Percentiles rank a stretch among this genome's conserved stretches.
phyloP scores from a whole-genome alignment of 2,329 filamentous ascomycete genomes.

The Drechslerella coelobrocha region DNA sequence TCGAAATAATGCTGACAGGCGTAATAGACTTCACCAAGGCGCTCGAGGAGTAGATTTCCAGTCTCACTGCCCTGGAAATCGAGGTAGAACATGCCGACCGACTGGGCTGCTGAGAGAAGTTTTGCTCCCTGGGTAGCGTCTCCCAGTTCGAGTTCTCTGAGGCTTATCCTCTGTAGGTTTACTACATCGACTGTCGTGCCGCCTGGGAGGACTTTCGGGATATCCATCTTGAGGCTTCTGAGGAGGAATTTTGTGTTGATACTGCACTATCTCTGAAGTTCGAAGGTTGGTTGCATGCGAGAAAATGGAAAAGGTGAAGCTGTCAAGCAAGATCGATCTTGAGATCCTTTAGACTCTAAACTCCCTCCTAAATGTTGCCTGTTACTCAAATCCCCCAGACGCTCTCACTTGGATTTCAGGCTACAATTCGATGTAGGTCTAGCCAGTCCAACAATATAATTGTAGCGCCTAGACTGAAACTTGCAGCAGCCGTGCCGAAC shows the following conservation, averaged over 20 bases:
- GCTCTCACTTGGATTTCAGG: too few relatives aligned
- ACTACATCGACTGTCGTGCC: constrained; percentile 16
- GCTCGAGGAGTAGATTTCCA: constrained; percentile 18
- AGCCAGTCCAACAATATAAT: too few relatives aligned
- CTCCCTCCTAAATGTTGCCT: too few relatives aligned
- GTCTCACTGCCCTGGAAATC: constrained; percentile 31
- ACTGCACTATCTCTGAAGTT: not conserved
- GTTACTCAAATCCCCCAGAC: too few relatives aligned
- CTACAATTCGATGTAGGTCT: too few relatives aligned
- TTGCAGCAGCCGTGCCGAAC: too few relatives aligned
- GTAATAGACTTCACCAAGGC: constrained; percentile 28
- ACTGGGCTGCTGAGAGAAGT: constrained; percentile 16
- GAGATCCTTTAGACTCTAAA: too few relatives aligned
- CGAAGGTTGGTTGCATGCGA: not conserved
- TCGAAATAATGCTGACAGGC: constrained; percentile 33
- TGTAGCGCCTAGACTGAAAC: too few relatives aligned
- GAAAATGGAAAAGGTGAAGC: too few relatives aligned
- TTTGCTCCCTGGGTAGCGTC: constrained; percentile 18
- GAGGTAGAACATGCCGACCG: constrained; percentile 32
- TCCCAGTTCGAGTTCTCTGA: constrained; percentile 15
- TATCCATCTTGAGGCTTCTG: constrained; percentile 4
- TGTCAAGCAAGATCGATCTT: too few relatives aligned
- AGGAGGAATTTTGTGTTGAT: too few relatives aligned
- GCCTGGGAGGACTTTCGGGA: constrained; percentile 8
- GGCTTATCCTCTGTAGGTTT: constrained; percentile 23